These are phyloP conservation scores for Kockiozyma suomiensis DNA, from an alignment of 805 yeast genomes.

Conservation along the genomic window DNA sequence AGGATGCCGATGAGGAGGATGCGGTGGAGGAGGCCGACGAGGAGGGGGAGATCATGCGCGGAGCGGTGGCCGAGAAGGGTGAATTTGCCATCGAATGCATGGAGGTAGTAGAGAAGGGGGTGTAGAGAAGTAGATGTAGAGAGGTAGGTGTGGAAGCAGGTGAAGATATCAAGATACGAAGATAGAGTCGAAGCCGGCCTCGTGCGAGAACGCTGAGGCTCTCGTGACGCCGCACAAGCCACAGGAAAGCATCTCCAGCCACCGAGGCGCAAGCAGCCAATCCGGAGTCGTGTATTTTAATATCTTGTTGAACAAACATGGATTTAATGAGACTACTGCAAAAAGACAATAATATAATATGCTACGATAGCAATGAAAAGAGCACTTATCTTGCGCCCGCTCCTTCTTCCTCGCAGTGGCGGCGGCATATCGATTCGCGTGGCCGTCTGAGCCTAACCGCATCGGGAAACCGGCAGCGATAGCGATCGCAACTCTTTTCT, in stretches of 20 bases:
- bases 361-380: no score
- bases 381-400: no score
- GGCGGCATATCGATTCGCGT: background rate
- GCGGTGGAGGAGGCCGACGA: constrained; percentile 28
- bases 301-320: background rate
- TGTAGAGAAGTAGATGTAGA: background rate
- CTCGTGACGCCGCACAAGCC: constrained; percentile 7
- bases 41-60: constrained; percentile 22
- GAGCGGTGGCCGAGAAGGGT: background rate
- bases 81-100: background rate
- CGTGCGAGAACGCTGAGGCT: background rate
- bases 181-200: no score
- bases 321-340: no score
- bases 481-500: background rate
- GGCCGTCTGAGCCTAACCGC: background rate
- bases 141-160: background rate
- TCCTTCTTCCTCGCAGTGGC: background rate
- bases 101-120: background rate
- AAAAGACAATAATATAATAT: no score
- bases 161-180: background rate
- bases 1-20: constrained; percentile 26
- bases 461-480: background rate
- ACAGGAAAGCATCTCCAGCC: background rate
- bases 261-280: constrained; percentile 9
- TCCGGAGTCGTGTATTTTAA: background rate